A percentile compares a stretch with the other conserved stretches of the same genome.
Evolutionary conservation across 306 rosid species (phyloP).

Genomic region (Urtica urens): DNA sequence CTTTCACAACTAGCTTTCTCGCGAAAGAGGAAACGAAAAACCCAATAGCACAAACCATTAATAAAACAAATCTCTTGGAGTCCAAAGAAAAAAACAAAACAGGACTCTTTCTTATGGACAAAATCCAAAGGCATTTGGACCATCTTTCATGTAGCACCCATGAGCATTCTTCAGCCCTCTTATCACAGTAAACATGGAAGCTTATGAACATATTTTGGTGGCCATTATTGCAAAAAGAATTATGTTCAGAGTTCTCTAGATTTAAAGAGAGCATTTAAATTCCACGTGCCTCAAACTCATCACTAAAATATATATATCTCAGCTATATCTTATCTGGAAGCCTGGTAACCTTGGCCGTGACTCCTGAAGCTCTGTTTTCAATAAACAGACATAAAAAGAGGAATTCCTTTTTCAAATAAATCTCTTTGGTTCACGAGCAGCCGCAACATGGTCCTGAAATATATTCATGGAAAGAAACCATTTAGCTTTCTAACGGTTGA

Average conservation of each 20-base stretch:
- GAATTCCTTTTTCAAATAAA: too few species aligned
- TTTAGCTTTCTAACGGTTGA: neutral
- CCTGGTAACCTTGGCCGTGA: too few species aligned
- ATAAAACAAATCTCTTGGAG: too few species aligned
- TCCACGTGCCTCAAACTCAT: constrained; percentile 16
- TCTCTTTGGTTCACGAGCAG: constrained; percentile 80
- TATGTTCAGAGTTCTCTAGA: constrained; percentile 7
- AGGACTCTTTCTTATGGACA: too few species aligned
- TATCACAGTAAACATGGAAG: constrained; percentile 16
- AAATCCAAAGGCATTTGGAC: constrained; percentile 9
- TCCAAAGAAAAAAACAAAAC: neutral
- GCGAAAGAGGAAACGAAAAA: too few species aligned
- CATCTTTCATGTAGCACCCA: constrained; percentile 18
- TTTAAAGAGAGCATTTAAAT: constrained; percentile 11
- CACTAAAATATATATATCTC: too few species aligned
- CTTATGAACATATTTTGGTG: constrained; percentile 2
- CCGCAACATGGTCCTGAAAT: constrained; percentile 74
- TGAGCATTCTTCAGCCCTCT: constrained; percentile 14
- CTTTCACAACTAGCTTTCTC: neutral
- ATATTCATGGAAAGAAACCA: constrained; percentile 1
- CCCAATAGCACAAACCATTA: too few species aligned
- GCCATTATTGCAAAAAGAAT: constrained; percentile 23
- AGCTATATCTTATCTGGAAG: too few species aligned
- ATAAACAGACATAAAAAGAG: constrained; percentile 11
- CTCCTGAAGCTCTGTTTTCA: constrained; percentile 7